Evolutionary conservation across 2,329 filamentous ascomycete genomes (phyloP), one percentile per base, ranked within the genome.

Genomic region (Venturiaceae sp.): DNA sequence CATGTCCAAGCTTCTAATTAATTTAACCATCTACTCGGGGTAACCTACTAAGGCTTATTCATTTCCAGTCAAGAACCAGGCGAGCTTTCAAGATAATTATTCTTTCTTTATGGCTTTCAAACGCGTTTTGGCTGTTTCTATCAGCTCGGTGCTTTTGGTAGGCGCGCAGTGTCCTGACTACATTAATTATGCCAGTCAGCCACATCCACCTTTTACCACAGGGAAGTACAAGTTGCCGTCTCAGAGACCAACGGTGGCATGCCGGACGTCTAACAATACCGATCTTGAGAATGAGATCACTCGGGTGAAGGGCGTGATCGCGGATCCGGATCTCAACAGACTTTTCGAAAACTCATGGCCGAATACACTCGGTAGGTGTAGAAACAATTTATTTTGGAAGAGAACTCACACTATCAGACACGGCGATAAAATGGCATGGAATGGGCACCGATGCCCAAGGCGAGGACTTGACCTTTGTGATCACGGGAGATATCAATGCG

Each of bases 331-430:
- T 67, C 77, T 91, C 21, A 84, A 80, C 67, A 79, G 85, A 3
- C 75, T 91, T 11, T 91, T 91, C 66, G 73, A 83, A 63, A 91
- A 91, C 67, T 77, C 83, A 1, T 90, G 83, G 67, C 87, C 87
- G 0, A 91, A 89, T 69, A 89, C 86, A 0, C 75, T 91, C 11
- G 44, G 44, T 50, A 50, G 3, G 44, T 30, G 30, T 8, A 28
- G 26, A 2, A 50, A n/a, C 4, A 3, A 16, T n/a, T 19, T 7
- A 13, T 26, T 13, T 16, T 8, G 3, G 3, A 50, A 5, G 23
- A 3, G 23, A 16, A 16, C 44, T 50, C 8, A 50, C 44, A 5
- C 23, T n/a, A 23, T 7, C 11, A 50, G 87, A 90, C 66, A 90
- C 86, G 0, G 86, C 86, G 0, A 80, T 90, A 44, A 78, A 79